phyloP scores from a whole-genome alignment of 441 rosid genomes.

The Mallotus repandus region DNA sequence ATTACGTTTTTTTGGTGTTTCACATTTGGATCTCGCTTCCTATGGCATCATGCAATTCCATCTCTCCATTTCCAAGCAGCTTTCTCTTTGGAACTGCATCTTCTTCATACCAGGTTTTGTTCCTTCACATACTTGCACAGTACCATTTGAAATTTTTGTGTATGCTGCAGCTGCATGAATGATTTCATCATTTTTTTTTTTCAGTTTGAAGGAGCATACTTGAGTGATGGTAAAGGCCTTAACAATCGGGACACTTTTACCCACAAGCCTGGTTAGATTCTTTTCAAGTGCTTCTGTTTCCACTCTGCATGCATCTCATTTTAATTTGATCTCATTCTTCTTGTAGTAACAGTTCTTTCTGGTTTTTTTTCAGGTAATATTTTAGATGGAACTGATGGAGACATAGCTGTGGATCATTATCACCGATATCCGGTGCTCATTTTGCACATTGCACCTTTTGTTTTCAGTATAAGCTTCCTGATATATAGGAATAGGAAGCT shows the following conservation, averaged over 20 bases:
- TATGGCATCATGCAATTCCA: constrained; percentile 22
- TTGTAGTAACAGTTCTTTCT: neutral
- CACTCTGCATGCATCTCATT: neutral
- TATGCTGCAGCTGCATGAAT: neutral
- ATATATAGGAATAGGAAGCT: neutral
- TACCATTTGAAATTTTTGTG: neutral
- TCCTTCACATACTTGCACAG: neutral
- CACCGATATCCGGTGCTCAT: constrained; percentile 45
- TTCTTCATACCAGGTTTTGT: constrained; percentile 66
- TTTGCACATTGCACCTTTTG: neutral
- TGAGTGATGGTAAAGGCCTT: constrained; percentile 60
- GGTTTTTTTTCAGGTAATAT: constrained; percentile 38
- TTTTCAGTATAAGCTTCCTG: neutral
- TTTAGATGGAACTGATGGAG: constrained; percentile 57
- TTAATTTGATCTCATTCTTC: neutral
- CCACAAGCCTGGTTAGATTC: constrained; percentile 45
- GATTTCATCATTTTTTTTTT: constrained; percentile 4
- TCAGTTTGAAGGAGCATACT: constrained; percentile 73
- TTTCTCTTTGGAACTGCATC: constrained; percentile 80
- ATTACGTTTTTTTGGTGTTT: constrained; percentile 18
- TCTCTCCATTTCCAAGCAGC: constrained; percentile 38
- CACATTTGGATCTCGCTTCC: constrained; percentile 15
- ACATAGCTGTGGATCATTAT: constrained; percentile 61
- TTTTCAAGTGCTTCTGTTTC: neutral
- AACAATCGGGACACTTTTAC: constrained; percentile 71